phyloP scores from a whole-genome alignment of 2,329 filamentous ascomycete genomes.

The Trichothecium sympodiale region DNA sequence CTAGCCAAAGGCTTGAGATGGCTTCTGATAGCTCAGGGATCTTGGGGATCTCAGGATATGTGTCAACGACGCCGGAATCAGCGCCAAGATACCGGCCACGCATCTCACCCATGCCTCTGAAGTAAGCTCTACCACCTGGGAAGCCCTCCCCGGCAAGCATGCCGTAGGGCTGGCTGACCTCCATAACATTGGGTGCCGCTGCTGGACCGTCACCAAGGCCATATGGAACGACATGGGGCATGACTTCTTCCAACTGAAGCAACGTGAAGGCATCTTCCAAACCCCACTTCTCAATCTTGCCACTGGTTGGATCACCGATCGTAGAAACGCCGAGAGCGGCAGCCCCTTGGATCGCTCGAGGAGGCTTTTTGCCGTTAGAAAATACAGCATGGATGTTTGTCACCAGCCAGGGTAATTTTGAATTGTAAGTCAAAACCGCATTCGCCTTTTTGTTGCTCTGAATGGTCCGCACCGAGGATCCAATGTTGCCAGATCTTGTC shows the following conservation, averaged over 20 bases:
- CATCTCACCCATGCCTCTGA: constrained; percentile 61
- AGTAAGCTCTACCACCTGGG: constrained; percentile 72
- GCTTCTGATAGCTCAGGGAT: constrained; percentile 60
- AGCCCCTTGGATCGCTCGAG: constrained; percentile 73
- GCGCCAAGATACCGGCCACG: constrained; percentile 63
- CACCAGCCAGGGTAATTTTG: constrained; percentile 67
- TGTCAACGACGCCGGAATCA: constrained; percentile 48
- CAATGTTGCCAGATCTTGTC: constrained; percentile 38
- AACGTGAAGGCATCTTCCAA: constrained; percentile 64
- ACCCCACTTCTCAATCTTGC: constrained; percentile 74
- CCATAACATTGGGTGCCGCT: constrained; percentile 76
- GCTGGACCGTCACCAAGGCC: constrained; percentile 71
- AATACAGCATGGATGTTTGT: constrained; percentile 75
- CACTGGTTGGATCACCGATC: constrained; percentile 66
- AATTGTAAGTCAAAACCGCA: constrained; percentile 76
- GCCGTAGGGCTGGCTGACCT: constrained; percentile 77
- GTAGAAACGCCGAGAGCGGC: constrained; percentile 70
- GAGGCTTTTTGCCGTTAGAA: constrained; percentile 58
- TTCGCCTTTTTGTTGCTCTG: constrained; percentile 53
- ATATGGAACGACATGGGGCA: constrained; percentile 62
- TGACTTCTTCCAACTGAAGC: constrained; percentile 67
- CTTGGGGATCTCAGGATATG: constrained; percentile 63
- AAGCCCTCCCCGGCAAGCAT: constrained; percentile 78
- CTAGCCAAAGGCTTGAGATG: constrained; percentile 77
- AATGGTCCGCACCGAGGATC: constrained; percentile 36